A percentile compares a stretch with the other conserved stretches of the same genome.
phyloP scores from a whole-genome alignment of 2,329 filamentous ascomycete species.

The Colletotrichum ledebouriae region DNA sequence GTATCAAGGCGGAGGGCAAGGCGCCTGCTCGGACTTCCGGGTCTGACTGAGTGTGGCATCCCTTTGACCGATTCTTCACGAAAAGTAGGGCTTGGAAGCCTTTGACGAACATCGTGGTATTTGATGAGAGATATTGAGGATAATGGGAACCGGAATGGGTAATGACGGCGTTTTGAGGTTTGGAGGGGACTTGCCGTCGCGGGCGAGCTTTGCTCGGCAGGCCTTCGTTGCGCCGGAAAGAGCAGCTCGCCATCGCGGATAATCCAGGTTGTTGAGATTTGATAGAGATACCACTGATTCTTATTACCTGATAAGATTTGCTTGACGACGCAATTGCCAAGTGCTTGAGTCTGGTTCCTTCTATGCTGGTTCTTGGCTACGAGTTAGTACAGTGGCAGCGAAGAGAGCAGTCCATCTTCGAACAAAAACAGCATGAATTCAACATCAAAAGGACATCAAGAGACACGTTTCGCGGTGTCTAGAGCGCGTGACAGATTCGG shows the following conservation, averaged over 20 bases:
- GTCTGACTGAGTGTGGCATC: not conserved
- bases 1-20: conserved; percentile 45
- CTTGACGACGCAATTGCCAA: not conserved
- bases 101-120: no score
- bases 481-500: not conserved
- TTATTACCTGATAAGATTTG: conserved; percentile 23
- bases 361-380: no score
- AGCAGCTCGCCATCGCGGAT: no score
- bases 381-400: no score
- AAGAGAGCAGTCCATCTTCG: no score
- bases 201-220: no score
- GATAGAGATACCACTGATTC: conserved; percentile 34
- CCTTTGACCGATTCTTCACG: no score
- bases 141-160: not conserved
- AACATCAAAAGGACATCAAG: no score
- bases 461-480: no score
- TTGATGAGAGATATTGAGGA: not conserved
- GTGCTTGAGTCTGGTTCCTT: no score
- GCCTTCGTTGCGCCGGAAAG: not conserved
- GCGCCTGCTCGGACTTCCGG: conserved; percentile 9
- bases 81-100: no score
- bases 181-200: not conserved
- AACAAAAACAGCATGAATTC: no score
- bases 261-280: not conserved
- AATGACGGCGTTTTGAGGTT: conserved; percentile 33